Conservation (phyloP, 306 rosid species). For the Begonia peltatifolia region DNA sequence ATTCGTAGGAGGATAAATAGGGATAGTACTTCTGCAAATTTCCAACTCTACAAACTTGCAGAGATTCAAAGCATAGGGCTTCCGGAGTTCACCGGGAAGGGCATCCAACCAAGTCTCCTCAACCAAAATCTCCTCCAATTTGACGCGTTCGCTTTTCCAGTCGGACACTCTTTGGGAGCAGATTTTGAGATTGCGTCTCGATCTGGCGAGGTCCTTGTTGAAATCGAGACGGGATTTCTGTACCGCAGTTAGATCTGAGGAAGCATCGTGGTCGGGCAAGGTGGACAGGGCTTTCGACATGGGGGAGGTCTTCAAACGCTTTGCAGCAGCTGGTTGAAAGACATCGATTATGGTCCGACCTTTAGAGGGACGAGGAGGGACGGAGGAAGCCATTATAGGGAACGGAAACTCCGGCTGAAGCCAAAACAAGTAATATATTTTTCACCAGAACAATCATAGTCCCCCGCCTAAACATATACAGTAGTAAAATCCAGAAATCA, state of each 20-base stretch:
- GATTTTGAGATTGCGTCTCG: conserved; percentile 52
- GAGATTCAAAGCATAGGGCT: conserved; percentile 56
- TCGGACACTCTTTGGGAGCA: conserved; percentile 35
- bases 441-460: too few relatives aligned
- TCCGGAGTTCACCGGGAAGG: conserved; percentile 49
- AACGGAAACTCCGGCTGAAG: background rate
- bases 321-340: conserved; percentile 20
- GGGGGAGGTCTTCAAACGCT: conserved; percentile 35
- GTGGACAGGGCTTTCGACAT: conserved; percentile 12
- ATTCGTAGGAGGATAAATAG: conserved; percentile 62
- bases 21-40: conserved; percentile 18
- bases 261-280: conserved; percentile 1
- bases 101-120: conserved; percentile 71
- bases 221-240: conserved; percentile 47
- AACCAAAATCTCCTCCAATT: conserved; percentile 62
- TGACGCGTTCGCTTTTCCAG: conserved; percentile 14
- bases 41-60: conserved; percentile 50
- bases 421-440: too few relatives aligned
- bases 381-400: background rate
- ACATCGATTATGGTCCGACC: conserved; percentile 8
- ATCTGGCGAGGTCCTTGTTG: conserved; percentile 46
- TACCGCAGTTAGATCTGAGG: conserved; percentile 14
- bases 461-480: too few relatives aligned
- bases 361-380: conserved; percentile 4
- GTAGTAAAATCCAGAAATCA: too few relatives aligned